Percentiles rank a stretch among this genome's conserved stretches.
Conservation (phyloP, 1,139 yeast genomes). For the Yamadazyma blattariae region DNA sequence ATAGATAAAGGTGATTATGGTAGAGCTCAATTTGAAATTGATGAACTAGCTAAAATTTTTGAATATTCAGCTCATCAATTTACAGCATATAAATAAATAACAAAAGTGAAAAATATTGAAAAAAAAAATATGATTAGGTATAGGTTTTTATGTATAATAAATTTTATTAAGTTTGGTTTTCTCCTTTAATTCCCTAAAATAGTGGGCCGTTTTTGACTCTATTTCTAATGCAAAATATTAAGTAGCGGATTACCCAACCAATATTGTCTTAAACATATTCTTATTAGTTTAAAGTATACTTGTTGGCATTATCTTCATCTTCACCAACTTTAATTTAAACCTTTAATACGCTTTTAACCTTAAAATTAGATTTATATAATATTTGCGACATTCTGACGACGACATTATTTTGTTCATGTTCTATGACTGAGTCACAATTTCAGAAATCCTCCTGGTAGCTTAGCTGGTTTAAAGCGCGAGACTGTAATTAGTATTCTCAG, state of each 20-base stretch:
- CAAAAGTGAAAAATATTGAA: too few relatives aligned
- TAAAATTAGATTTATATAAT: too few relatives aligned
- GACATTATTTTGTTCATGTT: neutral
- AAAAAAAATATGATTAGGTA: too few relatives aligned
- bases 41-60: conserved; percentile 40
- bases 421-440: neutral
- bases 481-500: conserved; percentile 71
- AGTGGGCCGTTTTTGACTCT: neutral
- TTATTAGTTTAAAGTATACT: too few relatives aligned
- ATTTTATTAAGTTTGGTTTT: neutral
- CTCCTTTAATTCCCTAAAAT: too few relatives aligned
- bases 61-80: conserved; percentile 18
- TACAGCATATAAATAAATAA: conserved; percentile 3
- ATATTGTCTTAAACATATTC: neutral
- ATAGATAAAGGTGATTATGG: conserved; percentile 48
- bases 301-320: too few relatives aligned
- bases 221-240: neutral
- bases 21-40: conserved; percentile 56
- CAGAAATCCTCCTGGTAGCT: conserved; percentile 60
- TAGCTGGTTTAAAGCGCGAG: conserved; percentile 79
- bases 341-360: too few relatives aligned
- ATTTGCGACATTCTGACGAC: too few relatives aligned
- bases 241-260: too few relatives aligned
- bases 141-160: neutral
- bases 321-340: too few relatives aligned